Conservation (phyloP, 345 rosid genomes). For the Excoecaria cochinchinensis region DNA sequence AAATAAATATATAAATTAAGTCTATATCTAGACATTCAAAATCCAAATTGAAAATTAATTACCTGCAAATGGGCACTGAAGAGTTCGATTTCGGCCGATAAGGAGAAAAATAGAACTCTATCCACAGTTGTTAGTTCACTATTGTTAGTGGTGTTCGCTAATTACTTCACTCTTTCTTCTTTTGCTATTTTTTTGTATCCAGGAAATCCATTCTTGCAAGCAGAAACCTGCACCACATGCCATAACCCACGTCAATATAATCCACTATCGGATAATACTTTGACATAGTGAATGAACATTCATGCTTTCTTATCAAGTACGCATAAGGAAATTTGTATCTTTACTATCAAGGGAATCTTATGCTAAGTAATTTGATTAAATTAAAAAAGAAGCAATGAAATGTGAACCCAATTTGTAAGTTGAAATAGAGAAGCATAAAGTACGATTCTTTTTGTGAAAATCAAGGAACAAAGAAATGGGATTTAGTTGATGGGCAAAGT, state of each 20-base stretch:
- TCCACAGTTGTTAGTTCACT: background rate
- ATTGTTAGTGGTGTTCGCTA: background rate
- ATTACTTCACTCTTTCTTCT: constrained; percentile 54
- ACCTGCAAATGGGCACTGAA: constrained; percentile 45
- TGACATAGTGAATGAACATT: no score
- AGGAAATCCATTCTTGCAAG: constrained; percentile 75
- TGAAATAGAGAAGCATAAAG: background rate
- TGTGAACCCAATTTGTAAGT: background rate
- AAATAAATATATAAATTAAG: no score
- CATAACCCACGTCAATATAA: background rate
- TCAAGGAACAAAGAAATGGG: background rate
- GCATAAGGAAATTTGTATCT: no score
- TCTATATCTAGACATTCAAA: no score
- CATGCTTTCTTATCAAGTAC: no score
- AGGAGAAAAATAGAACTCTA: background rate
- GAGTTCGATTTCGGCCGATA: constrained; percentile 24
- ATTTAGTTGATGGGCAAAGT: background rate
- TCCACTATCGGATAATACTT: no score
- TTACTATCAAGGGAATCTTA: no score
- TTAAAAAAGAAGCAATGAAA: background rate
- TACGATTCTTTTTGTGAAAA: background rate
- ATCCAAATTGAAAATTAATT: no score
- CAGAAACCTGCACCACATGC: constrained; percentile 66
- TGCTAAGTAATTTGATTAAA: no score
- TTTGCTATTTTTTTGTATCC: constrained; percentile 65